Evolutionary conservation across 768 basidiomycete genomes (phyloP).

Genomic region (Agaricus sinodeliciosus): DNA sequence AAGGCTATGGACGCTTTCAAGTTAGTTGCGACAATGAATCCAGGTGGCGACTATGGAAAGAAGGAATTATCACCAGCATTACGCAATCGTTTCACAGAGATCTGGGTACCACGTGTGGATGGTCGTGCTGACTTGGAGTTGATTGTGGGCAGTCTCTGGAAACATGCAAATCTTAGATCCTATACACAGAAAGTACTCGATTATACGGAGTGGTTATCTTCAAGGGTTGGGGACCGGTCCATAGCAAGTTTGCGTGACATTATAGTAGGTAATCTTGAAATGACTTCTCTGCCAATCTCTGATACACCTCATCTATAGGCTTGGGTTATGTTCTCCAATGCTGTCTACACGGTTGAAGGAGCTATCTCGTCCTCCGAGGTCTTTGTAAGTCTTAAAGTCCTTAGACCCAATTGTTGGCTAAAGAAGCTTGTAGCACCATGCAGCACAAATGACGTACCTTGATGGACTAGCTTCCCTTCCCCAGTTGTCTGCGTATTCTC

Average conservation of each 20-base stretch:
- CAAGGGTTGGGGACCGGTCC: conserved; percentile 51
- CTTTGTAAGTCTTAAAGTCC: conserved; percentile 49
- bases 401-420: conserved; percentile 7
- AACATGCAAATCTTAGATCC: conserved; percentile 36
- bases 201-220: conserved; percentile 77
- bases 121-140: conserved; percentile 65
- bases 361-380: conserved; percentile 40
- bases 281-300: background rate
- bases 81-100: conserved; percentile 96
- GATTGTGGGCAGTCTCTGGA: conserved; percentile 73
- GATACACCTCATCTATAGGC: conserved; percentile 42
- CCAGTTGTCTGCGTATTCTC: conserved; percentile 60
- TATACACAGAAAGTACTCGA: conserved; percentile 64
- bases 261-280: conserved; percentile 44
- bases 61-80: conserved; percentile 97
- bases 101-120: conserved; percentile 91
- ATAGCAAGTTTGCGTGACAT: conserved; percentile 82
- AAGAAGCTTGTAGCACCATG: conserved; percentile 62
- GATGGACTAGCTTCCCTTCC: conserved; percentile 84
- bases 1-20: conserved; percentile 68
- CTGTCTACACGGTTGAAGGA: conserved; percentile 29
- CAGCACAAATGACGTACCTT: conserved; percentile 86
- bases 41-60: conserved; percentile 98
- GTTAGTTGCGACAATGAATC: conserved; percentile 97
- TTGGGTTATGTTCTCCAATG: conserved; percentile 88